A percentile compares a stretch with the other conserved stretches of the same genome.
Conservation (phyloP, 2,329 filamentous ascomycete genomes). For the Exserohilum turcica region DNA sequence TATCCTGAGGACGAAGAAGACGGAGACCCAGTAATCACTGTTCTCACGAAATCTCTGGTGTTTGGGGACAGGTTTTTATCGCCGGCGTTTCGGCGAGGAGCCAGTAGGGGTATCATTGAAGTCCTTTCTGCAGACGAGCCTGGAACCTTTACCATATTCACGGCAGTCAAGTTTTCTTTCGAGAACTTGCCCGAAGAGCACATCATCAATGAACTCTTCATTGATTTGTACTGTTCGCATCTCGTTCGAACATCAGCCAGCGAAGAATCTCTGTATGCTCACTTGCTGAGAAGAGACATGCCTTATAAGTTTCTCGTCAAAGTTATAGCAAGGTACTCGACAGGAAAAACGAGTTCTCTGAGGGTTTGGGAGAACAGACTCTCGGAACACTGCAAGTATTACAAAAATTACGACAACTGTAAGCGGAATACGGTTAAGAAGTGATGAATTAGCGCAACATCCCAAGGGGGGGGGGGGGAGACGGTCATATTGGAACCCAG, state of each 20-base stretch:
- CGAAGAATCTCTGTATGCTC: not conserved
- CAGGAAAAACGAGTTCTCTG: not conserved
- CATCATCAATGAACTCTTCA: not conserved
- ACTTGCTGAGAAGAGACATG: not conserved
- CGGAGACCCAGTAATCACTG: not conserved
- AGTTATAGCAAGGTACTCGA: not conserved
- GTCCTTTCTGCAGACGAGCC: not conserved
- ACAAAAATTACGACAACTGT: not conserved
- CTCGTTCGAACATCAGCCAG: too few species aligned
- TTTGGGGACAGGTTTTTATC: not conserved
- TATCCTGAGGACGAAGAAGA: not conserved
- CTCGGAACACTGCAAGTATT: not conserved
- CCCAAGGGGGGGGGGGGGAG: not conserved
- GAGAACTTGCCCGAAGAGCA: not conserved
- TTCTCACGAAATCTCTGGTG: not conserved
- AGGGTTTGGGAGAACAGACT: not conserved
- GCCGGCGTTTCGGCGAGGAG: not conserved
- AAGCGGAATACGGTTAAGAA: too few species aligned
- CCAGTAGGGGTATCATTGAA: not conserved
- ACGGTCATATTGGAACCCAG: not conserved
- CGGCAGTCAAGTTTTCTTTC: not conserved
- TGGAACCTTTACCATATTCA: not conserved
- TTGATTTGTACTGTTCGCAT: not conserved
- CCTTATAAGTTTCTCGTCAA: not conserved
- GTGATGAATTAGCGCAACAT: not conserved